Base-by-base conservation (phyloP, 805 yeast genomes). In the Zygotorulaspora florentina region DNA sequence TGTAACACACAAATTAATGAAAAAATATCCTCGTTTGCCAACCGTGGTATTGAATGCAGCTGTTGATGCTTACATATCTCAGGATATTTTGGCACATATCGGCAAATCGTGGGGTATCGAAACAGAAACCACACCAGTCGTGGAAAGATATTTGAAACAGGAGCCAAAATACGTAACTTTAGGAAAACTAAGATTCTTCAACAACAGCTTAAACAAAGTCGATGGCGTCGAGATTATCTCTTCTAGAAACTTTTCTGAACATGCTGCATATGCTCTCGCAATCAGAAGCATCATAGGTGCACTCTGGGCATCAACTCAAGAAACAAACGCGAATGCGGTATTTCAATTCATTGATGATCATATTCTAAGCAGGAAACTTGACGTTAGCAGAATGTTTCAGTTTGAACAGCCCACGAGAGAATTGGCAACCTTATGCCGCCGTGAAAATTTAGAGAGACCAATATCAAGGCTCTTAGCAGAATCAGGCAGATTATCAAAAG, bases 81-180 rank as follows among this genome's bases (percentile, higher is more conserved):
- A 79, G 29, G 76, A 73, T 12, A 75, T 88, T 0, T 71, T 93
- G 46, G 70, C 79, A 30, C 77, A 76, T 40, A 70, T 89, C 20
- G 96, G 89, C 29, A 75, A 74, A 57, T 60, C 70, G 15, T 93
- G 97, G 97, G 99, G 99, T 69, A 81, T 93, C 40, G 90, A 88
- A 66, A 73, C 76, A 13, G 97, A 90, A 61, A 66, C 69, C 7
- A 69, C 80, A 5, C 69, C 87, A 16, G 73, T 81, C 38, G 65
- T 88, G 48, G 81, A 82, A 40, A 79, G 87, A 57, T 79, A 75
- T 56, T 69, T 88, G 54, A 73, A 83, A 27, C 77, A 83, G 44
- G 95, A 85, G 62, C 79, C 85, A 13, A 79, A 77, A 50, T 75
- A 78, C 48, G 74, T 82, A 61, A 76, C 79, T 46, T 77, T 80